Evolutionary conservation across 2,329 filamentous ascomycete genomes (phyloP).

Genomic region (Grosmannia clavigera): DNA sequence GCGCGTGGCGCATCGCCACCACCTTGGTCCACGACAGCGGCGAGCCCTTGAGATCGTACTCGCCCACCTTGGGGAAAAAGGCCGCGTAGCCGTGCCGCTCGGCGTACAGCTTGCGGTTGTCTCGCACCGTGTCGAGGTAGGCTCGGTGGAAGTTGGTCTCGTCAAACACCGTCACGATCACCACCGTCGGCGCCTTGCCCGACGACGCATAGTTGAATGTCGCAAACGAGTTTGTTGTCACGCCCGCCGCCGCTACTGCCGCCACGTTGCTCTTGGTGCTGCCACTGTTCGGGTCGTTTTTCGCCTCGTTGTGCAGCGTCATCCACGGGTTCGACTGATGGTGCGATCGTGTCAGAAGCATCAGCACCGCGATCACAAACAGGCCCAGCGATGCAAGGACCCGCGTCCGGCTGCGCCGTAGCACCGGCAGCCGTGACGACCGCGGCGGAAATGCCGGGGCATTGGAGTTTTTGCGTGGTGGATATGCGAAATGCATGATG

Average conservation of each 20-base stretch:
- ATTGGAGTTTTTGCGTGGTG: conserved; percentile 71
- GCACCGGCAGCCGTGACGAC: conserved; percentile 33
- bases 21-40: conserved; percentile 62
- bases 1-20: conserved; percentile 77
- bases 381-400: conserved; percentile 42
- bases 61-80: conserved; percentile 65
- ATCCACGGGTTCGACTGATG: conserved; percentile 10
- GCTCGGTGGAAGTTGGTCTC: conserved; percentile 46
- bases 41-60: conserved; percentile 57
- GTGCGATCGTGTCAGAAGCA: conserved; percentile 35
- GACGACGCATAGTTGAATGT: conserved; percentile 24
- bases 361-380: conserved; percentile 45
- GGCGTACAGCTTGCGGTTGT: conserved; percentile 79
- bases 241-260: neutral
- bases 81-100: conserved; percentile 75
- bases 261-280: conserved; percentile 1
- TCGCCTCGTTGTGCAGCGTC: conserved; percentile 5
- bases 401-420: conserved; percentile 52
- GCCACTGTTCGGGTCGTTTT: conserved; percentile 2
- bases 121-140: conserved; percentile 62
- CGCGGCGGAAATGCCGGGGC: conserved; percentile 58
- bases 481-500: conserved; percentile 86
- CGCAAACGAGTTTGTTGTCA: conserved; percentile 4
- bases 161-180: conserved; percentile 80
- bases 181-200: conserved; percentile 47